Base-by-base conservation (phyloP, 192 early-diverging fungal species). In the Coemansia sp. region DNA sequence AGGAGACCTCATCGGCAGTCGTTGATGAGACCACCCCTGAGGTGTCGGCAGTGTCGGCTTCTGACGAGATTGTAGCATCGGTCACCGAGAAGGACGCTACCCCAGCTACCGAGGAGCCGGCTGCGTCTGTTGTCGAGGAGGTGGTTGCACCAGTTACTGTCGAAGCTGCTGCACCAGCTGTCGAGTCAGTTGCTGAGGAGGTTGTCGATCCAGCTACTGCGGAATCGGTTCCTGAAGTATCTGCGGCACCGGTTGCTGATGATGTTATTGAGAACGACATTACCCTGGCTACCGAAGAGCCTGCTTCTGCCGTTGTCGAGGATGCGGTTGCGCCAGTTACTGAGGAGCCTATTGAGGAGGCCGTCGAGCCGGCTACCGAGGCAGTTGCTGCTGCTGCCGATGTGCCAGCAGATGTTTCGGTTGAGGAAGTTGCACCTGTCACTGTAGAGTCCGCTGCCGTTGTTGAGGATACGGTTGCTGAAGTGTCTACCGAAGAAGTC, bases 301-400 rank as follows among this genome's bases (percentile, higher is more conserved):
- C 37, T 25, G 60, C 27, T 3, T 17, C 58, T 55, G 31, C 16
- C 6, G 50, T 10, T 1, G 57, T 39, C 21, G 65, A 53, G 10
- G 41, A 43, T 43, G 26, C 21, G 16, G 41, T 37, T 27, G 27
- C 27, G 2, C 37, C 63, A 11, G 67, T 22, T 37, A 48, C n/a
- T n/a, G 61, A 67, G 62, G 57, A 67, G 29, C 7, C 38, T 6
- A 26, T 41, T 50, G 55, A 62, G 29, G 58, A 61, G 51, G 9
- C 39, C 5, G 14, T 14, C 8, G 51, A 58, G n/a, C 50, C 66
- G 6, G 45, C 55, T 25, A 39, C 26, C 12, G 57, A 59, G 57
- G 38, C 48, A 9, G 48, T 26, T 10, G 43, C 22, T 3, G 3
- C 39, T 11, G 53, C 12, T 1, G 39, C 14, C 4, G 35, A 49